Percentiles rank a stretch among this genome's conserved stretches.
These are phyloP conservation scores for Eucalyptus regnans DNA, from an alignment of 345 rosid species.

Conservation along the genomic window DNA sequence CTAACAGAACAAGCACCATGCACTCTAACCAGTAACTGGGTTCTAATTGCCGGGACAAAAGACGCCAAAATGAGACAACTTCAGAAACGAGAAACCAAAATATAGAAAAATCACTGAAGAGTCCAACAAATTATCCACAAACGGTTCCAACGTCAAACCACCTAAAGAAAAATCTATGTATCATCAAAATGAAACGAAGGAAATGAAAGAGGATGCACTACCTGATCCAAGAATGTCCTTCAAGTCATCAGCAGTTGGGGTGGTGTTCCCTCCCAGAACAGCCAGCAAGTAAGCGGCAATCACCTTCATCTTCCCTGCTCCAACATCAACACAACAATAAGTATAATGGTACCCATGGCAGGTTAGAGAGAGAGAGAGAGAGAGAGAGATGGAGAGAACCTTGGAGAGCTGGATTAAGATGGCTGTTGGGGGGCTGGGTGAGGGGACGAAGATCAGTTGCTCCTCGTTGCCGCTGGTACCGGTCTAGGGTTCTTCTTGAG, in stretches of 20 bases:
- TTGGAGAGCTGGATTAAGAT: background rate
- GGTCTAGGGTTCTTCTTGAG: background rate
- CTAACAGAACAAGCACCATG: background rate
- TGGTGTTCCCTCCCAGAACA: slow-evolving; percentile 39
- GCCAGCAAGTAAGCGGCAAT: slow-evolving; percentile 51
- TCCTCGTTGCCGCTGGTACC: background rate
- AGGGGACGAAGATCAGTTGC: background rate
- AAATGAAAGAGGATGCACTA: background rate
- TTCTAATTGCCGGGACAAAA: background rate
- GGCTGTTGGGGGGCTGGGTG: background rate
- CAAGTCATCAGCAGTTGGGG: slow-evolving; percentile 35
- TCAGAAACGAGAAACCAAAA: background rate
- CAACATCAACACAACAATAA: background rate
- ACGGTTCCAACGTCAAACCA: background rate
- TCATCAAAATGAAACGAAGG: background rate
- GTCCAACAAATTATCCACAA: background rate
- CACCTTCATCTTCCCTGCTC: slow-evolving; percentile 26
- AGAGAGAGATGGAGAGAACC: background rate
- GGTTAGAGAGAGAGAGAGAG: background rate
- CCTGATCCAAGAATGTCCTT: slow-evolving; percentile 33
- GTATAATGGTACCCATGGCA: background rate
- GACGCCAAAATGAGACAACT: background rate
- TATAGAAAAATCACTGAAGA: background rate
- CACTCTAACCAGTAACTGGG: background rate
- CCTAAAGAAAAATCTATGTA: background rate